Evolutionary conservation across 2,329 filamentous ascomycete genomes (phyloP), one percentile per base, ranked within the genome.

Genomic region (Aspergillus texensis): DNA sequence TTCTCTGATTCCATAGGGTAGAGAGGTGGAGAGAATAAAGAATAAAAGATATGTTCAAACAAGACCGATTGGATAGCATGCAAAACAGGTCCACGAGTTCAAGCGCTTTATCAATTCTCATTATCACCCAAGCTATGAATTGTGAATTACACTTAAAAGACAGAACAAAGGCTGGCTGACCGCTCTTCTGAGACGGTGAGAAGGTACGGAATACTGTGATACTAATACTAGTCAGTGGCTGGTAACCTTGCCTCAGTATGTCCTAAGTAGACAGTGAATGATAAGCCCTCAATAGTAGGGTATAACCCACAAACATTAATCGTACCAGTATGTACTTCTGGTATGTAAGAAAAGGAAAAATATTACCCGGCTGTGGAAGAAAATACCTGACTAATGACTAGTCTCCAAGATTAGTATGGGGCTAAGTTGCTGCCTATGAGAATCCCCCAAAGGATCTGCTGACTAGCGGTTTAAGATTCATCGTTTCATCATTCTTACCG

Each of bases 401-500:
- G 52, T 6, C 52, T 39, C 32, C 34, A 36, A 36, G 32, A 54
- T 54, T 39, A 54, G 32, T 39, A 36, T 39, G 12, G 34, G 52
- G 52, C 52, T 55, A 55, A 55, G 52, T 39, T 12, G 24, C 32
- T 26, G 11, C 52, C 52, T 55, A 55, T 39, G 52, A 55, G 52
- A 32, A 55, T 41, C 32, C 58, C 48, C 53, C 65, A 57, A 60
- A 52, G 50, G 67, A 68, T 68, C 65, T 64, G 36, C 67, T 55
- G 61, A 58, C 60, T 65, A 67, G 63, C 63, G 32, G 62, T 61
- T 62, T 58, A 64, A 62, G 63, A 67, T 39, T 67, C 59, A 64
- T 54, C 56, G 67, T 69, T 67, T 66, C 67, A 68, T 61, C 54
- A 62, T 65, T 60, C 62, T 58, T 68, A 64, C 65, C 63, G 57